Conservation (phyloP, 129 eudicot species). For the Flaveria linearis region DNA sequence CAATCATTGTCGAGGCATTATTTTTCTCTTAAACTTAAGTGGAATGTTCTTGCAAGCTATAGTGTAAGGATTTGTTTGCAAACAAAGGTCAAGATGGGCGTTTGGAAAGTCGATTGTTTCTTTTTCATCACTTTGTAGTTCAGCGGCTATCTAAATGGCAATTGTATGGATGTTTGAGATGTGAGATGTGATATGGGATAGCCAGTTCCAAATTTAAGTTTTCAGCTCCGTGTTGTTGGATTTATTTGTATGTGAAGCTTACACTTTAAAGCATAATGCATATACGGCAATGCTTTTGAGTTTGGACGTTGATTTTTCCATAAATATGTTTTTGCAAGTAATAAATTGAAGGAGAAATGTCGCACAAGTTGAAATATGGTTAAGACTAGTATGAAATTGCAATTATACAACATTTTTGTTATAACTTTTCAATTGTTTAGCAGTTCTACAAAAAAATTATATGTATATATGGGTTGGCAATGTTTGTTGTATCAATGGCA, state of each 20-base stretch:
- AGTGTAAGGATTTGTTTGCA: slow-evolving; percentile 1
- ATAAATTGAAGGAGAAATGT: background rate
- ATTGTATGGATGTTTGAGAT: slow-evolving; percentile 1
- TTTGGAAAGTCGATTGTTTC: background rate
- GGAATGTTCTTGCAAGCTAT: background rate
- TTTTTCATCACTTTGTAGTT: background rate
- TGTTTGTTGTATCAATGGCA: background rate
- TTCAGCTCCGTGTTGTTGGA: background rate
- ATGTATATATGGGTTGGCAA: background rate
- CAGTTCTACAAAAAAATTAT: background rate
- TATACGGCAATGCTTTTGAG: background rate
- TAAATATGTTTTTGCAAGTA: background rate
- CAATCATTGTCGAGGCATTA: background rate
- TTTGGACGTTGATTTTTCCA: too few relatives aligned
- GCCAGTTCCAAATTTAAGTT: background rate
- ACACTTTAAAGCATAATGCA: background rate
- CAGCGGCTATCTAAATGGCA: background rate
- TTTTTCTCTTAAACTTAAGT: background rate
- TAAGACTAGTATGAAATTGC: background rate
- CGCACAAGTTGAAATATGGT: slow-evolving; percentile 2
- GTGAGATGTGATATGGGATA: background rate
- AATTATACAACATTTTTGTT: background rate
- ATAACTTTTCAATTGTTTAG: background rate
- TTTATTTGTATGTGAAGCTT: background rate
- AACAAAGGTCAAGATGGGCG: background rate